Conservation (phyloP, 31 red algal species). For the Pterothamnion heteromorphum region DNA sequence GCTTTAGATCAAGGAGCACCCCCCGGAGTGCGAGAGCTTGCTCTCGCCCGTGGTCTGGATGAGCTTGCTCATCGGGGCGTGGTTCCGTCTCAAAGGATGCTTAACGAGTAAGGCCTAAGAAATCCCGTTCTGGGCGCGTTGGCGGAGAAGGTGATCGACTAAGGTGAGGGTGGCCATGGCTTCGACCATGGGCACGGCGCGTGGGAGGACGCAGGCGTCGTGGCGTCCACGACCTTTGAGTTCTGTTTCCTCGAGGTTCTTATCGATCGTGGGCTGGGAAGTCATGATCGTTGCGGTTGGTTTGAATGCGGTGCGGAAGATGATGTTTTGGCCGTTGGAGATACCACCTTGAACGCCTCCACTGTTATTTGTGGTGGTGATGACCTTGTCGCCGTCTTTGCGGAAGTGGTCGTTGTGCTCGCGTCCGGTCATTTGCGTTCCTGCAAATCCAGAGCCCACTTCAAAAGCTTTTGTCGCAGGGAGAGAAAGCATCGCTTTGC, state of each 20-base stretch:
- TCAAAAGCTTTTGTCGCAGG: conserved; percentile 99
- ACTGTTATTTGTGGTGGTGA: conserved; percentile 69
- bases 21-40: too few species aligned
- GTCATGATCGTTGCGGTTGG: conserved; percentile 84
- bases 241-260: conserved; percentile 68
- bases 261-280: conserved; percentile 83
- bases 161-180: conserved; percentile 92
- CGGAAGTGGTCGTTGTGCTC: conserved; percentile 98
- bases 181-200: conserved; percentile 99
- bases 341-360: conserved; percentile 99
- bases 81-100: too few species aligned
- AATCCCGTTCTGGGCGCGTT: too few species aligned
- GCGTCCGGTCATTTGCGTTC: conserved; percentile 81
- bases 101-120: too few species aligned
- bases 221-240: conserved; percentile 87
- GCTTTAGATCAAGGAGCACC: too few species aligned
- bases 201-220: conserved; percentile 95
- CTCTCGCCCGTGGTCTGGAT: too few species aligned
- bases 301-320: conserved; percentile 92
- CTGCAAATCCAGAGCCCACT: conserved; percentile 88
- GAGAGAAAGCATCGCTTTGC: conserved; percentile 88
- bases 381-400: conserved; percentile 66
- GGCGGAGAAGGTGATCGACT: too few species aligned
- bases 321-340: conserved; percentile 89
- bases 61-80: too few species aligned